These are phyloP conservation scores for Metschnikowia vanudenii DNA, from an alignment of 805 yeast species.

Conservation along the genomic window DNA sequence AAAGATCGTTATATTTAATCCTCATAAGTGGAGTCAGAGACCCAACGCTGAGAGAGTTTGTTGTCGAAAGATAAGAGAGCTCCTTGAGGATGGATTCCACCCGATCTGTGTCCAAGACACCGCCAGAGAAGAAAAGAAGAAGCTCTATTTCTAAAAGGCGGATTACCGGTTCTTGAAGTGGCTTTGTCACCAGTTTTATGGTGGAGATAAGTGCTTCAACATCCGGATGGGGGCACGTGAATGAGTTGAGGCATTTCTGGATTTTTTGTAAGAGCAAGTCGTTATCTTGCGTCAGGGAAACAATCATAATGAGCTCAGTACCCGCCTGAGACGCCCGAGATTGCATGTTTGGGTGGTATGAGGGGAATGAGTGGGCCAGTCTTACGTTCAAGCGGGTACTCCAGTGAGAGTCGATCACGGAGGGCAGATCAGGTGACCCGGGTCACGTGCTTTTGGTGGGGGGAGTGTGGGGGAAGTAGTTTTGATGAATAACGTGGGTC, in stretches of 20 bases:
- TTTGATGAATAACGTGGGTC: no score
- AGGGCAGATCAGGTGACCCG: no score
- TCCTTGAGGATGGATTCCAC: constrained; percentile 9
- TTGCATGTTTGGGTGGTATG: background rate
- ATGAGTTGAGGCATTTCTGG: constrained; percentile 1
- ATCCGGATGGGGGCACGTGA: constrained; percentile 4
- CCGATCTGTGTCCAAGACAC: background rate
- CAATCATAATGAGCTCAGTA: background rate
- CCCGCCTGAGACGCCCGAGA: constrained; percentile 3
- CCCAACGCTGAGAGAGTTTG: constrained; percentile 5
- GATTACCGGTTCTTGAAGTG: constrained; percentile 1
- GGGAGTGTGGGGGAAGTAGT: no score
- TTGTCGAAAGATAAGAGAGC: constrained; percentile 14
- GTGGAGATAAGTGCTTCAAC: background rate
- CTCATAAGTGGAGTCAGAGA: constrained; percentile 16
- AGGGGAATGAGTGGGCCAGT: no score
- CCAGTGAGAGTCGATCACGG: no score
- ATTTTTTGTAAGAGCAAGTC: constrained; percentile 6
- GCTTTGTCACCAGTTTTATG: background rate
- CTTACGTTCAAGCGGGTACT: no score
- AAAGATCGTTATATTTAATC: constrained; percentile 33
- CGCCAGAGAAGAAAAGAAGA: constrained; percentile 10
- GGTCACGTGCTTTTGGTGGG: no score
- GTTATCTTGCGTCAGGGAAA: constrained; percentile 1
- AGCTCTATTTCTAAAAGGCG: constrained; percentile 12